A percentile compares a stretch with the other conserved stretches of the same genome.
Conservation (phyloP, 2,329 filamentous ascomycete species). For the Stagonosporopsis cucurbitacearum region DNA sequence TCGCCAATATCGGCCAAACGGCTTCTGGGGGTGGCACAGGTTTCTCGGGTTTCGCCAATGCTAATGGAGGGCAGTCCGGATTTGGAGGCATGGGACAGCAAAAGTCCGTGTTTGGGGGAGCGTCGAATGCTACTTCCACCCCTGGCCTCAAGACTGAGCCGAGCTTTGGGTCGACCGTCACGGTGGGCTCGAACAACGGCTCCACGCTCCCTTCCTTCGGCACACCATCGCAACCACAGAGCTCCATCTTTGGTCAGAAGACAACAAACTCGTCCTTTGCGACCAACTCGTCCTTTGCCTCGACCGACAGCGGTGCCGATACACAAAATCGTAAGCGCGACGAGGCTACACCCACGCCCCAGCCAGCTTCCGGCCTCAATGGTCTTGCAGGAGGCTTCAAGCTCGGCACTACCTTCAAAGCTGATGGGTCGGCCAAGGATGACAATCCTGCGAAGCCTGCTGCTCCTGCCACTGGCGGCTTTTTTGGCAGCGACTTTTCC, state of each 20-base stretch:
- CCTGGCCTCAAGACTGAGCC: slow-evolving; percentile 36
- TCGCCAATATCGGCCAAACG: slow-evolving; percentile 40
- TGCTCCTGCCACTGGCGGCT: slow-evolving; percentile 53
- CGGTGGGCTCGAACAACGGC: slow-evolving; percentile 43
- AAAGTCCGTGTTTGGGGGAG: slow-evolving; percentile 38
- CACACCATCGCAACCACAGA: slow-evolving; percentile 38
- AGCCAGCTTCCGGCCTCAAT: slow-evolving; percentile 39
- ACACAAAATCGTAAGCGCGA: slow-evolving; percentile 33
- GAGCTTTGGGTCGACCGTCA: slow-evolving; percentile 53
- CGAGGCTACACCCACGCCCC: slow-evolving; percentile 45
- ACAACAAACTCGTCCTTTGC: slow-evolving; percentile 25
- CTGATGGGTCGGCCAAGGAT: slow-evolving; percentile 66
- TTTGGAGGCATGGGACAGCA: slow-evolving; percentile 43
- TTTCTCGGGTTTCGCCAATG: slow-evolving; percentile 39
- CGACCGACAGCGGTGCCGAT: slow-evolving; percentile 28
- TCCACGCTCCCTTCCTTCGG: slow-evolving; percentile 44
- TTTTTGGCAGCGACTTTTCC: slow-evolving; percentile 69
- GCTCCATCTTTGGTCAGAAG: slow-evolving; percentile 2
- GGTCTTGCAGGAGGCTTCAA: slow-evolving; percentile 62
- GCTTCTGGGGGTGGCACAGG: slow-evolving; percentile 30
- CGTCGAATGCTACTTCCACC: slow-evolving; percentile 20
- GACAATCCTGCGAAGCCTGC: slow-evolving; percentile 63
- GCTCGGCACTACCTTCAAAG: slow-evolving; percentile 70
- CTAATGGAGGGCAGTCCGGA: slow-evolving; percentile 29
- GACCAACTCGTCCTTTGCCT: slow-evolving; percentile 37